phyloP scores from a whole-genome alignment of 2,329 filamentous ascomycete genomes.

The Penicillium sp. region DNA sequence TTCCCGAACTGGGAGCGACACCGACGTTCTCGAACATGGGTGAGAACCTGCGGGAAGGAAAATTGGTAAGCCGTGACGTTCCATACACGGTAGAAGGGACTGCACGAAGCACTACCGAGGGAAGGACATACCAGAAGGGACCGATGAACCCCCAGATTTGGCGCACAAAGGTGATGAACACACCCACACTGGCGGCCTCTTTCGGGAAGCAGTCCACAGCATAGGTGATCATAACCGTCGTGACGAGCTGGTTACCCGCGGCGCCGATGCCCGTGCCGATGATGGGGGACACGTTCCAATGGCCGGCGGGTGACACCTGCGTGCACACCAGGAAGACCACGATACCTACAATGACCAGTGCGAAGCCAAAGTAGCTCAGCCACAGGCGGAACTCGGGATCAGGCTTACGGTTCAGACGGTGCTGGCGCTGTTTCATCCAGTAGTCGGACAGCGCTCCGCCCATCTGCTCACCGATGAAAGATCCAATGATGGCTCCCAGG shows the following conservation, averaged over 20 bases:
- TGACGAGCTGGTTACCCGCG: conserved; percentile 64
- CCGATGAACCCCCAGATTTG: conserved; percentile 43
- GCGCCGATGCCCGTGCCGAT: conserved; percentile 57
- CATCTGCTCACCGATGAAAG: conserved; percentile 61
- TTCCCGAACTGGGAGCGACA: conserved; percentile 34
- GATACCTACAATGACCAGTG: conserved; percentile 56
- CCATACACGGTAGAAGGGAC: not conserved
- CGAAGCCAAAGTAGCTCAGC: conserved; percentile 59
- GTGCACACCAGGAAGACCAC: conserved; percentile 61
- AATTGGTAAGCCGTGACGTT: conserved; percentile 15
- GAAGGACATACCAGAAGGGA: conserved; percentile 39
- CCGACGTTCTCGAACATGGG: conserved; percentile 40
- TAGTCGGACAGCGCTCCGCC: conserved; percentile 59
- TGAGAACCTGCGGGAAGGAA: conserved; percentile 31
- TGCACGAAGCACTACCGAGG: not conserved
- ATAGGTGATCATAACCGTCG: conserved; percentile 63
- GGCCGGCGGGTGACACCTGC: conserved; percentile 46
- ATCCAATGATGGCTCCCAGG: conserved; percentile 60
- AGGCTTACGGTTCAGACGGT: conserved; percentile 40
- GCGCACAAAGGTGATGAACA: conserved; percentile 62
- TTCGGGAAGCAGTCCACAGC: conserved; percentile 61
- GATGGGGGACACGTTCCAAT: conserved; percentile 61
- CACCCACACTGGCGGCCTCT: conserved; percentile 60
- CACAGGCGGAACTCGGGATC: conserved; percentile 60
- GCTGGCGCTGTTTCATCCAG: conserved; percentile 55